Percentiles rank a stretch among this genome's conserved stretches.
These are phyloP conservation scores for Fusarium sulawesiense DNA, from an alignment of 2,329 filamentous ascomycete species.

Conservation along the genomic window DNA sequence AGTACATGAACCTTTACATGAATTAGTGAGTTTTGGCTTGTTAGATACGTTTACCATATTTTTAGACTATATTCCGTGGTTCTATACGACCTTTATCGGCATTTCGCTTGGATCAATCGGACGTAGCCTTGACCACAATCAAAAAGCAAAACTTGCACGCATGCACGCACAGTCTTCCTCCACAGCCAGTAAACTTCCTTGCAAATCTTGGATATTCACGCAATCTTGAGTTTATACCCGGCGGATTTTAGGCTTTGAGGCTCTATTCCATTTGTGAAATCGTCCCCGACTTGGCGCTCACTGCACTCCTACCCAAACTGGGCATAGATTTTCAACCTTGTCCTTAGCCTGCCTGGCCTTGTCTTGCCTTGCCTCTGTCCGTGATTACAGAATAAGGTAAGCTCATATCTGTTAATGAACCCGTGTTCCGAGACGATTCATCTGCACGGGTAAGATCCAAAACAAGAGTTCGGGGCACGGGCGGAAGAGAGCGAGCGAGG, in stretches of 20 bases:
- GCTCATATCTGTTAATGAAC: neutral
- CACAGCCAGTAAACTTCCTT: constrained; percentile 10
- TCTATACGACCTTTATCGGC: neutral
- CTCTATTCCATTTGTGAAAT: constrained; percentile 41
- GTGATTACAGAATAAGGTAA: constrained; percentile 20
- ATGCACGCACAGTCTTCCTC: constrained; percentile 8
- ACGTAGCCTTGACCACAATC: neutral
- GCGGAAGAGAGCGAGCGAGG: constrained; percentile 33
- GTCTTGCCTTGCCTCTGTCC: constrained; percentile 1
- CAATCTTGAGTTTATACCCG: constrained; percentile 29
- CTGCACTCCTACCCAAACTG: constrained; percentile 30
- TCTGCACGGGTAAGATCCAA: constrained; percentile 13
- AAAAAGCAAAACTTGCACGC: constrained; percentile 25
- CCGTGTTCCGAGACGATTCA: constrained; percentile 9
- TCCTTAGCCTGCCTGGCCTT: constrained; percentile 3
- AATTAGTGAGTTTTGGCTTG: neutral
- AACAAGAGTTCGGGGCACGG: constrained; percentile 16
- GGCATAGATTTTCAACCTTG: constrained; percentile 37
- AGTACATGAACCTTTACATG: neutral
- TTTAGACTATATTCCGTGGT: neutral
- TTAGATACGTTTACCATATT: neutral
- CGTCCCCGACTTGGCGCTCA: constrained; percentile 39
- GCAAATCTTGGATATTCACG: constrained; percentile 30
- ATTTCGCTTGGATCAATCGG: neutral
- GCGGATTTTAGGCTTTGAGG: constrained; percentile 26